Conservation (phyloP, 768 basidiomycete genomes). For the Cantharellus anzutake region DNA sequence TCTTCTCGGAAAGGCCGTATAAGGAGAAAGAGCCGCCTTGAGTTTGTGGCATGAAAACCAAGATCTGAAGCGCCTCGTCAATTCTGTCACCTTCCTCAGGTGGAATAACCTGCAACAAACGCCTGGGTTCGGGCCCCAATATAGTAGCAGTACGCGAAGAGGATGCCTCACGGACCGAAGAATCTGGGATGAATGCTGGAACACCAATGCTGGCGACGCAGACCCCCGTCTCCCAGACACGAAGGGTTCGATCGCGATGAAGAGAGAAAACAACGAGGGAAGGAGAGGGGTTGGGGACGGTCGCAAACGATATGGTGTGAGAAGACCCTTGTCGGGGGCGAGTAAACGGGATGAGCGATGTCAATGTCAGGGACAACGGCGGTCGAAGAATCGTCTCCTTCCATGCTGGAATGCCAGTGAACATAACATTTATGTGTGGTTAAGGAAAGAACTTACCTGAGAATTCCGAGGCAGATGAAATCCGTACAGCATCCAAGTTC, state of each 20-base stretch:
- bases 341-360: conserved; percentile 37
- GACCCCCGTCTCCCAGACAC: conserved; percentile 45
- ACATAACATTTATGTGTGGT: conserved; percentile 7
- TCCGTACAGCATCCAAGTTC: conserved; percentile 7
- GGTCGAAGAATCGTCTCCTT: conserved; percentile 43
- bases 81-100: conserved; percentile 5
- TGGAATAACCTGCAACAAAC: conserved; percentile 41
- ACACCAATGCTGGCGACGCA: conserved; percentile 4
- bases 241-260: conserved; percentile 67
- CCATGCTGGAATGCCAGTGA: conserved; percentile 36
- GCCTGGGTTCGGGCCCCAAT: conserved; percentile 41
- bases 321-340: conserved; percentile 21
- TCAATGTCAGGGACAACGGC: conserved; percentile 35
- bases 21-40: conserved; percentile 73
- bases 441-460: neutral
- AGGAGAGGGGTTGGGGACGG: conserved; percentile 58
- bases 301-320: conserved; percentile 53
- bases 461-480: neutral
- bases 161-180: conserved; percentile 2
- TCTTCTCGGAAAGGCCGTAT: conserved; percentile 18
- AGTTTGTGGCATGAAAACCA: conserved; percentile 55
- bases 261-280: conserved; percentile 64
- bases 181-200: conserved; percentile 8
- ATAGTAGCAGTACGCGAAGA: conserved; percentile 32
- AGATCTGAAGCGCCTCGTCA: conserved; percentile 31